These are phyloP conservation scores for Globisporangium emineosum DNA, from an alignment of 352 stramenopile species.

Conservation along the genomic window DNA sequence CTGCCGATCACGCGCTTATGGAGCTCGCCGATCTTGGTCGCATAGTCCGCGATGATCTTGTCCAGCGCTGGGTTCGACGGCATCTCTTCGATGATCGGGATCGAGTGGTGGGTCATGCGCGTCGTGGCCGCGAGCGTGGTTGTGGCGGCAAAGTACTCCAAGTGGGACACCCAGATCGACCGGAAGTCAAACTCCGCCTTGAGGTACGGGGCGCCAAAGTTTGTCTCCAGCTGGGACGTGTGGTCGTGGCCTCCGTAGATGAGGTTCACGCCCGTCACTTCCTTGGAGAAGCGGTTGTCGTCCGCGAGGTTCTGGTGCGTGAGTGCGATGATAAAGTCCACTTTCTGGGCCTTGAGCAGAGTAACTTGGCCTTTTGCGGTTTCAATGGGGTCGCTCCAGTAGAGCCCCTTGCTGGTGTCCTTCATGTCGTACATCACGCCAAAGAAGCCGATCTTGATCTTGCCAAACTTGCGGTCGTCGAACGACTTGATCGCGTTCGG, in stretches of 20 bases:
- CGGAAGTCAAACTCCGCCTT: constrained; percentile 77
- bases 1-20: constrained; percentile 51
- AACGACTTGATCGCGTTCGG: constrained; percentile 48
- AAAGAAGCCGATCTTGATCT: constrained; percentile 61
- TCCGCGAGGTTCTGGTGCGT: constrained; percentile 68
- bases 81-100: constrained; percentile 64
- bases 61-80: constrained; percentile 49
- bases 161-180: constrained; percentile 56
- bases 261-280: constrained; percentile 58
- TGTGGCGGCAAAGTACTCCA: constrained; percentile 55
- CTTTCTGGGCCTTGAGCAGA: constrained; percentile 33
- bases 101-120: constrained; percentile 48
- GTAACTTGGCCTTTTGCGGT: constrained; percentile 52
- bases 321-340: constrained; percentile 73
- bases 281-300: constrained; percentile 67
- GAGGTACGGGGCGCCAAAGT: constrained; percentile 63
- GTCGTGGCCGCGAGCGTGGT: constrained; percentile 23
- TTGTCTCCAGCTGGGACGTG: constrained; percentile 63
- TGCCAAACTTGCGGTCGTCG: constrained; percentile 31
- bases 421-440: constrained; percentile 82
- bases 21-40: constrained; percentile 37
- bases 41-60: constrained; percentile 63
- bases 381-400: constrained; percentile 63
- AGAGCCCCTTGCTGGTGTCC: constrained; percentile 54
- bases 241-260: constrained; percentile 76